These are phyloP conservation scores for Phellinidium pouzarii DNA, from an alignment of 1,284 basidiomycete species.

Conservation along the genomic window DNA sequence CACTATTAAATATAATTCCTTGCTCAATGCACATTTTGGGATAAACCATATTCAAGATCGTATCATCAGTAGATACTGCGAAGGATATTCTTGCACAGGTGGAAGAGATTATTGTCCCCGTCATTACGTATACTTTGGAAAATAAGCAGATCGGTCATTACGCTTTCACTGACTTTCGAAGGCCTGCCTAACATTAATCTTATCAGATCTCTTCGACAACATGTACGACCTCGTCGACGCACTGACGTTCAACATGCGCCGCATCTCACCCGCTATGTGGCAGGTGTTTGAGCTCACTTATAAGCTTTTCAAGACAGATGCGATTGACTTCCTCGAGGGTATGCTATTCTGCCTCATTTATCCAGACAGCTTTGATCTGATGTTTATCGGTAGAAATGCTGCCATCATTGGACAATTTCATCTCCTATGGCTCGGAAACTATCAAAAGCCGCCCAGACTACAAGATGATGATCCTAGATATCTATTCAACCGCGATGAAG, in stretches of 20 bases:
- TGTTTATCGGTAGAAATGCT: slow-evolving; percentile 69
- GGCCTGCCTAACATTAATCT: not conserved
- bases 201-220: slow-evolving; percentile 78
- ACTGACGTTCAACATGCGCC: slow-evolving; percentile 76
- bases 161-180: slow-evolving; percentile 3
- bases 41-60: slow-evolving; percentile 39
- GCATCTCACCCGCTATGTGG: slow-evolving; percentile 82
- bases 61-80: slow-evolving; percentile 66
- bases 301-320: slow-evolving; percentile 78
- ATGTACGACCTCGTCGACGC: slow-evolving; percentile 84
- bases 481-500: slow-evolving; percentile 73
- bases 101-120: slow-evolving; percentile 76
- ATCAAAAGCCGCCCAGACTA: slow-evolving; percentile 73
- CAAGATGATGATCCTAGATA: slow-evolving; percentile 77
- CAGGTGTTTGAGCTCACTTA: slow-evolving; percentile 80
- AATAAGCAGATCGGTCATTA: slow-evolving; percentile 59
- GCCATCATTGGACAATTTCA: slow-evolving; percentile 83
- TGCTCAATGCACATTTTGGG: not conserved
- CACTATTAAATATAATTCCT: not conserved
- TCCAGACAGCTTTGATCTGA: slow-evolving; percentile 3
- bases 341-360: slow-evolving; percentile 19
- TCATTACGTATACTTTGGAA: slow-evolving; percentile 73
- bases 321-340: slow-evolving; percentile 84
- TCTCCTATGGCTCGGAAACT: slow-evolving; percentile 76
- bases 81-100: slow-evolving; percentile 75